phyloP scores from a whole-genome alignment of 2,329 filamentous ascomycete genomes.

The Tolypocladium ovalisporum region DNA sequence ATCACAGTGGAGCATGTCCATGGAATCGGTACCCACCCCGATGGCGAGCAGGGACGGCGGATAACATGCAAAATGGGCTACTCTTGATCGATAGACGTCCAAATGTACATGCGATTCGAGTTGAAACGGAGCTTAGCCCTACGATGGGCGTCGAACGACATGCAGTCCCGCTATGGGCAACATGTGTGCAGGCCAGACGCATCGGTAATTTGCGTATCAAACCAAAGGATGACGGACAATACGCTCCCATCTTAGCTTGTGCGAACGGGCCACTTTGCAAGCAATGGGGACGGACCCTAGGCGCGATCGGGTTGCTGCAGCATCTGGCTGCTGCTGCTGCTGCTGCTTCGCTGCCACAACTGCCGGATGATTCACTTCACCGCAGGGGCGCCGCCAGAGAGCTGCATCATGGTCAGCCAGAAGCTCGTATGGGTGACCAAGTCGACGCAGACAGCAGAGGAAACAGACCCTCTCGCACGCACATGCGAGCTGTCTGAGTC shows the following conservation, averaged over 20 bases:
- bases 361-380: not conserved
- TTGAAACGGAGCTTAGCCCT: not conserved
- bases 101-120: not conserved
- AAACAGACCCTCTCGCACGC: not conserved
- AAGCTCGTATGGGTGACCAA: not conserved
- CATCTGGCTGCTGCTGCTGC: not conserved
- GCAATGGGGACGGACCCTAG: not conserved
- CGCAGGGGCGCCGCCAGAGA: not conserved
- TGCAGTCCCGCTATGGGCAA: too few relatives aligned
- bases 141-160: too few relatives aligned
- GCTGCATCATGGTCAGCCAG: not conserved
- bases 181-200: not conserved
- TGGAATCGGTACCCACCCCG: not conserved
- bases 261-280: not conserved
- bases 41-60: not conserved
- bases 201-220: not conserved
- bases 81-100: not conserved
- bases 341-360: not conserved
- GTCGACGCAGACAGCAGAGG: not conserved
- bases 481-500: too few relatives aligned
- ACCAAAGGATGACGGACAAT: not conserved
- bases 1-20: not conserved
- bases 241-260: not conserved
- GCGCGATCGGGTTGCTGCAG: not conserved
- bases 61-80: not conserved